phyloP scores from a whole-genome alignment of 208 protist genomes.

The Trypanosoma boissoni region DNA sequence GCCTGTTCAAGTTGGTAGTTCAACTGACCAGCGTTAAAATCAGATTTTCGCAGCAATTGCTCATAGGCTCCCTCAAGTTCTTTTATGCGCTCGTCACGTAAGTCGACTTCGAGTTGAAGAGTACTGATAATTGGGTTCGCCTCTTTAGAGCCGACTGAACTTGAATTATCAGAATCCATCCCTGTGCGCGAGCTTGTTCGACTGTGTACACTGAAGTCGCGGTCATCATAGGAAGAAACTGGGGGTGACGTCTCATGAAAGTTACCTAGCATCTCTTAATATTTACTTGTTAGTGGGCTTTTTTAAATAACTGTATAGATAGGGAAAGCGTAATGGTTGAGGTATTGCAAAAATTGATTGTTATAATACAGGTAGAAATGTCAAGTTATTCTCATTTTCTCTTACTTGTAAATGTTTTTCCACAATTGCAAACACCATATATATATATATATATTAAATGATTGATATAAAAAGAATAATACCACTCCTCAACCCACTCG shows the following conservation, averaged over 20 bases:
- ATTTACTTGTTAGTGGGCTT: too few species aligned
- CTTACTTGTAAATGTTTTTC: too few species aligned
- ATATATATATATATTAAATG: too few species aligned
- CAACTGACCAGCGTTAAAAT: conserved; percentile 33
- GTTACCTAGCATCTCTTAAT: too few species aligned
- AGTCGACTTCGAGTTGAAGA: conserved; percentile 35
- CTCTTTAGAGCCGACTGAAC: conserved; percentile 10
- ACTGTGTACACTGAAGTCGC: conserved; percentile 22
- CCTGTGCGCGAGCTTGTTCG: conserved; percentile 16
- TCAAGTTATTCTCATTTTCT: too few species aligned
- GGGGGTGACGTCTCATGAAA: conserved; percentile 21
- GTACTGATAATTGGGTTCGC: conserved; percentile 20
- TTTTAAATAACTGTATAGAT: too few species aligned
- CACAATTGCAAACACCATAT: too few species aligned
- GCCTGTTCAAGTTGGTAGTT: conserved; percentile 13
- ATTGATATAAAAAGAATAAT: too few species aligned
- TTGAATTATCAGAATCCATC: conserved; percentile 14
- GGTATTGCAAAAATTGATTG: too few species aligned
- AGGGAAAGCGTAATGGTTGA: too few species aligned
- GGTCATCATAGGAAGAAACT: conserved; percentile 23
- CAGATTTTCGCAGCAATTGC: conserved; percentile 32
- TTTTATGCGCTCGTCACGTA: conserved; percentile 46
- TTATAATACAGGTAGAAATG: too few species aligned
- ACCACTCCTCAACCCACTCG: too few species aligned
- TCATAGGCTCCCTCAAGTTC: conserved; percentile 39